Base-by-base conservation (phyloP, 495 filamentous ascomycete species). In the Neurospora sp. region DNA sequence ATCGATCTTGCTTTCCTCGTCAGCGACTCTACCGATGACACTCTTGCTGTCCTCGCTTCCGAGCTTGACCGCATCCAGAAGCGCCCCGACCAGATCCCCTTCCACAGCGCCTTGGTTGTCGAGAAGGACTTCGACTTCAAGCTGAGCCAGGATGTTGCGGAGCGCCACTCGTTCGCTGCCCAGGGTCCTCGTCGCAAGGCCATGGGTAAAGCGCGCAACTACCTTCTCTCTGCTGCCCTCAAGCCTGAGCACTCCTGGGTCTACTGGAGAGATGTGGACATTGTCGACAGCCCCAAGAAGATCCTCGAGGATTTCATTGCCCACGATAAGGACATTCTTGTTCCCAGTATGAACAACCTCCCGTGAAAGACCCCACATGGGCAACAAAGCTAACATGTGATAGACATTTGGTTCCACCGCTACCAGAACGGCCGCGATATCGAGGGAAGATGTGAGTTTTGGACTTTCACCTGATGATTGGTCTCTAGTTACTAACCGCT, bases 201-300 rank as follows among this genome's bases (percentile, higher is more conserved):
- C 44, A 94, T 99, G 87, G 96, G 91, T 70, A 87, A 87, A 73
- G 96, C 96, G 18, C 88, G 96, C 71, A 99, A 99, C 81, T 98
- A 97, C 81, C 86, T 99, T 31, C 89, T 99, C 12, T 89, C 89
- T 69, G 88, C 93, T 0, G 90, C 96, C 35, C 81, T 99, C 75
- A 96, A 95, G 85, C 87, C 94, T 3, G 93, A 98, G 72, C 96
- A 99, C 81, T 94, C 93, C 9, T 99, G 96, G 96, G 96, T 99
- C 35, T 98, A 98, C 82, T 99, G 96, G 96, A 90, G 96, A 72
- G 96, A 99, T 80, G 94, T 97, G 39, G 96, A 99, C 83, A 98
- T 99, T 77, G 87, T 90, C 37, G 96, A 99, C 76, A 96, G 92
- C 80, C 94, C 96, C 7, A 85, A 85, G 44, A 90, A 88, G 74